Evolutionary conservation across 2,329 filamentous ascomycete species (phyloP).

Genomic region (Neofusicoccum parvum): DNA sequence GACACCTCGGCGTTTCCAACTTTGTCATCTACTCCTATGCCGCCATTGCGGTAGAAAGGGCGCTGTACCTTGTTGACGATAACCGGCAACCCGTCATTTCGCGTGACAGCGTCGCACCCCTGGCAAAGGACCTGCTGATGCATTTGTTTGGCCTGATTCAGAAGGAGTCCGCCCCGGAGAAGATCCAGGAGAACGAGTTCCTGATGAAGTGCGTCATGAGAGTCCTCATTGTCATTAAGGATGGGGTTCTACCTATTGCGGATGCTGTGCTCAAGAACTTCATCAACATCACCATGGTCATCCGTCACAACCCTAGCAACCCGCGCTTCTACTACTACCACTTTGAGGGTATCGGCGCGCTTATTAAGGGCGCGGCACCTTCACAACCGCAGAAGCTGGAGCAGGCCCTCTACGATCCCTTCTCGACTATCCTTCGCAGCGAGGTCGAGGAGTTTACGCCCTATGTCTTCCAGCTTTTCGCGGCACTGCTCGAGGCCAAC

Average conservation of each 20-base stretch:
- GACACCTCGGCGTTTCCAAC: conserved; percentile 84
- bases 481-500: conserved; percentile 85
- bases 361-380: conserved; percentile 75
- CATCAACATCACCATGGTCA: conserved; percentile 86
- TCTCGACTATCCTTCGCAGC: conserved; percentile 76
- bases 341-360: conserved; percentile 89
- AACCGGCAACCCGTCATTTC: conserved; percentile 77
- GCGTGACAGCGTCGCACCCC: conserved; percentile 73
- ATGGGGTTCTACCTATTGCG: conserved; percentile 71
- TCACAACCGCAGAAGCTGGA: conserved; percentile 74
- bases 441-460: conserved; percentile 94
- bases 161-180: conserved; percentile 79
- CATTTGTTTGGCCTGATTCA: conserved; percentile 92
- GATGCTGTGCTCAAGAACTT: conserved; percentile 83
- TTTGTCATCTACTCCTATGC: conserved; percentile 98
- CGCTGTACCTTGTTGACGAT: conserved; percentile 79
- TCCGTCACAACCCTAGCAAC: conserved; percentile 94
- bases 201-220: conserved; percentile 98
- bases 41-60: conserved; percentile 92
- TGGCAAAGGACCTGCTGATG: conserved; percentile 82
- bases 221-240: conserved; percentile 90
- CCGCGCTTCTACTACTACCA: conserved; percentile 98
- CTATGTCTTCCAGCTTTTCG: conserved; percentile 94
- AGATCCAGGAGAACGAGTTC: conserved; percentile 98
- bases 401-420: conserved; percentile 77